Evolutionary conservation across 352 stramenopile genomes (phyloP).

Genomic region (Phytophthora sansomeana): DNA sequence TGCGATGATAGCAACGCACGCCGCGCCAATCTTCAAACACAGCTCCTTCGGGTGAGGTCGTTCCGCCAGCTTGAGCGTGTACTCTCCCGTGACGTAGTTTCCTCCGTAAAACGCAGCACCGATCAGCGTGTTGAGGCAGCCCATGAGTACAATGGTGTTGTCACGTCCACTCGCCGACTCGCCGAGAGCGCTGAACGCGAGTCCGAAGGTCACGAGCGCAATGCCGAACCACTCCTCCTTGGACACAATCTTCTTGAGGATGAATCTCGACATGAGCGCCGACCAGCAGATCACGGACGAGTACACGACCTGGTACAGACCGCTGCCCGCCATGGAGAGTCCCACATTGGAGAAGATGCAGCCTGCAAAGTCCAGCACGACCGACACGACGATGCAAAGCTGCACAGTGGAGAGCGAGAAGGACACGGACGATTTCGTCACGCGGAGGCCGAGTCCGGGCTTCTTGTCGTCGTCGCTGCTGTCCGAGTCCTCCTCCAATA

Average conservation of each 20-base stretch:
- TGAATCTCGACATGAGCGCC: conserved; percentile 76
- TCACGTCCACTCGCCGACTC: conserved; percentile 71
- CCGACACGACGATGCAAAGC: conserved; percentile 69
- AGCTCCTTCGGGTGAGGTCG: conserved; percentile 77
- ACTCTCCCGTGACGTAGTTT: conserved; percentile 89
- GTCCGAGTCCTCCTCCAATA: conserved; percentile 15
- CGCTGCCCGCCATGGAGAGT: conserved; percentile 82
- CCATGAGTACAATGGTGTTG: conserved; percentile 82
- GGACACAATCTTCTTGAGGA: conserved; percentile 80
- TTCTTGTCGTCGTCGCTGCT: conserved; percentile 36
- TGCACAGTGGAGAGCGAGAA: conserved; percentile 66
- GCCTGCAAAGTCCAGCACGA: conserved; percentile 83
- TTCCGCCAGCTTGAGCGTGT: conserved; percentile 82
- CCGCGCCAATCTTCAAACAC: conserved; percentile 81
- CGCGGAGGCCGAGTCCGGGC: conserved; percentile 12
- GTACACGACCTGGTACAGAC: conserved; percentile 87
- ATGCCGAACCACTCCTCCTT: conserved; percentile 85
- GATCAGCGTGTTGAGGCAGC: conserved; percentile 84
- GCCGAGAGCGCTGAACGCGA: conserved; percentile 83
- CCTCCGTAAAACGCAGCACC: conserved; percentile 85
- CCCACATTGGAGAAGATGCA: conserved; percentile 89
- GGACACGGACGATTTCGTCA: conserved; percentile 41
- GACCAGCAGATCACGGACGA: conserved; percentile 91
- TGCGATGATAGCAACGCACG: conserved; percentile 77
- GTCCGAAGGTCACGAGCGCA: conserved; percentile 81